Evolutionary conservation across 2,329 filamentous ascomycete genomes (phyloP).

Genomic region (Penicillium fuscoglaucum): DNA sequence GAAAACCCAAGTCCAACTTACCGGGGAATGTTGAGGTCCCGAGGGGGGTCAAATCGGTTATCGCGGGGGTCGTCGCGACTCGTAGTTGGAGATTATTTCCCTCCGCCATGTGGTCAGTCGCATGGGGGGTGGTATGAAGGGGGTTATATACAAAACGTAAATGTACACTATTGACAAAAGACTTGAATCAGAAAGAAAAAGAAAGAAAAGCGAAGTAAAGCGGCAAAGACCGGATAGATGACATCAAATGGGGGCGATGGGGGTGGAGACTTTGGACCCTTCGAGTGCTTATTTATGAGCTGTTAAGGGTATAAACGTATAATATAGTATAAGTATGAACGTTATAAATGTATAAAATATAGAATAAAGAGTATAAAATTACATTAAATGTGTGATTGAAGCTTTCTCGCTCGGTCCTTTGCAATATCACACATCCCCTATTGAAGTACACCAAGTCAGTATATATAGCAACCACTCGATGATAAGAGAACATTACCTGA

Average conservation of each 20-base stretch:
- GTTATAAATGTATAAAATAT: neutral
- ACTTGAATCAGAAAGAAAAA: slow-evolving; percentile 1
- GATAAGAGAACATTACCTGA: slow-evolving; percentile 53
- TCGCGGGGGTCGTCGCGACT: slow-evolving; percentile 27
- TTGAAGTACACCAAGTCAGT: slow-evolving; percentile 1
- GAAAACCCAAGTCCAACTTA: slow-evolving; percentile 20
- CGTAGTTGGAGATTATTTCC: slow-evolving; percentile 30
- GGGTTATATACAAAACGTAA: neutral
- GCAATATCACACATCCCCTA: slow-evolving; percentile 93
- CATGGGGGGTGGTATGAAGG: slow-evolving; percentile 23
- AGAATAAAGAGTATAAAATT: neutral
- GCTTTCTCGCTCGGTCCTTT: slow-evolving; percentile 70
- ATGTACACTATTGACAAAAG: neutral
- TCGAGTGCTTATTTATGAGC: neutral
- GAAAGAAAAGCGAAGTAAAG: slow-evolving; percentile 12
- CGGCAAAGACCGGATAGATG: slow-evolving; percentile 29
- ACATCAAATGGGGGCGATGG: slow-evolving; percentile 29
- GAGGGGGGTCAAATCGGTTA: slow-evolving; percentile 21
- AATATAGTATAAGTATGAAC: too few relatives aligned
- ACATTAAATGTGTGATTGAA: slow-evolving; percentile 38
- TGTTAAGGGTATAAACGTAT: neutral
- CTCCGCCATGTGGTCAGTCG: slow-evolving; percentile 35
- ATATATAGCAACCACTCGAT: neutral
- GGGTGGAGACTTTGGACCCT: slow-evolving; percentile 8
- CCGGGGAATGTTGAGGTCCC: slow-evolving; percentile 26